These are phyloP conservation scores for Scheffersomyces parashehatae DNA, from an alignment of 1,139 yeast species.

Conservation along the genomic window DNA sequence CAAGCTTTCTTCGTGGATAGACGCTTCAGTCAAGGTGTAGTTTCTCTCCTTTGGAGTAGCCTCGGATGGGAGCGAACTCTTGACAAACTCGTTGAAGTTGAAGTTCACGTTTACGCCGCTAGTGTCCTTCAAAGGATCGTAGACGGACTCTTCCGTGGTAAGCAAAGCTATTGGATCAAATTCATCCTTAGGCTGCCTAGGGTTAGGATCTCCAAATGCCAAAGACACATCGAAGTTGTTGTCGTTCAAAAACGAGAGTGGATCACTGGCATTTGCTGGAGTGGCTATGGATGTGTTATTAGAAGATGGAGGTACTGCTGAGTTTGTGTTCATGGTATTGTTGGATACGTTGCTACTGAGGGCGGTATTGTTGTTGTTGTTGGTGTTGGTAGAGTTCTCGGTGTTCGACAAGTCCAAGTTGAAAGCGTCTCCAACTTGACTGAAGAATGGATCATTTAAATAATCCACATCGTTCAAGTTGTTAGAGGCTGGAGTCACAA, in stretches of 20 bases:
- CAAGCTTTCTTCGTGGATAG: background rate
- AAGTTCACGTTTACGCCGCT: constrained; percentile 25
- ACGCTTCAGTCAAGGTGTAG: background rate
- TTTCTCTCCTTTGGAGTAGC: background rate
- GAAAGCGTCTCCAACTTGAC: constrained; percentile 13
- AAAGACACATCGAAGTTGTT: constrained; percentile 51
- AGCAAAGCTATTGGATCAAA: constrained; percentile 39
- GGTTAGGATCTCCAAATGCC: constrained; percentile 35
- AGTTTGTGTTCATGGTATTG: constrained; percentile 4
- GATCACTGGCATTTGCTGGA: constrained; percentile 24
- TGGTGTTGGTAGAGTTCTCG: constrained; percentile 5
- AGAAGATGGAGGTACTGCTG: background rate
- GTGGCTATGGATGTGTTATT: background rate
- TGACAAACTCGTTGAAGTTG: constrained; percentile 41
- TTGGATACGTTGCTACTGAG: constrained; percentile 4
- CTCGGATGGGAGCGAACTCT: constrained; percentile 14
- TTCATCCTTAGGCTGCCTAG: constrained; percentile 13
- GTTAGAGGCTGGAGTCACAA: constrained; percentile 15
- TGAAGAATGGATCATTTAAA: constrained; percentile 31
- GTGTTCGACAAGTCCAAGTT: constrained; percentile 17
- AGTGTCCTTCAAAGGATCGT: constrained; percentile 54
- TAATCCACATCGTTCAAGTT: constrained; percentile 14
- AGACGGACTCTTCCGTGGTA: constrained; percentile 65
- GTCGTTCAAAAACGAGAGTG: constrained; percentile 48
- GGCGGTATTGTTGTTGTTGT: constrained; percentile 7